Evolutionary conservation across 163 green algal species (phyloP).

Genomic region (Prototheca wickerhamii): DNA sequence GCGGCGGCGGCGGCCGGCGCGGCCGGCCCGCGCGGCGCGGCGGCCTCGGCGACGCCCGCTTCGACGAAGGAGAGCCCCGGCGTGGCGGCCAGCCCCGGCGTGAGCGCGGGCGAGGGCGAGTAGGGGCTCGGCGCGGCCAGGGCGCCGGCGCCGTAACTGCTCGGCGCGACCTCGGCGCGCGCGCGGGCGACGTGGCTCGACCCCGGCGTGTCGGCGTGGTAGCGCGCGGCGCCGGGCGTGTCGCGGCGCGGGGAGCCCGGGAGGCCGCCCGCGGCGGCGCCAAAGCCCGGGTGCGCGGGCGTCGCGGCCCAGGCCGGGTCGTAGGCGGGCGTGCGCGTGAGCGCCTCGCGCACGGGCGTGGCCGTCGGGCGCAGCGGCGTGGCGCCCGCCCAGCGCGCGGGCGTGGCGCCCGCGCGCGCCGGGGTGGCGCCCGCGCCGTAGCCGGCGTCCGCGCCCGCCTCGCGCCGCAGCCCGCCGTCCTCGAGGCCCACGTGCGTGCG

Average conservation of each 20-base stretch:
- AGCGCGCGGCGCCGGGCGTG: not conserved
- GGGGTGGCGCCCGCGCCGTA: constrained; percentile 35
- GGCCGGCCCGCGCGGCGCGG: constrained; percentile 15
- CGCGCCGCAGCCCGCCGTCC: constrained; percentile 14
- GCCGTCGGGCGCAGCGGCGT: constrained; percentile 43
- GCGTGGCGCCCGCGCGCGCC: constrained; percentile 31
- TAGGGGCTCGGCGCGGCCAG: not conserved
- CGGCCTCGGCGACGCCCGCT: constrained; percentile 16
- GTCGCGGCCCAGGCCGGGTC: constrained; percentile 34
- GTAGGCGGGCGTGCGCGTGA: constrained; percentile 48
- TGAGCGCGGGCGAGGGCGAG: constrained; percentile 11
- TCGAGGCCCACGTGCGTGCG: constrained; percentile 43
- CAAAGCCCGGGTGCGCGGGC: constrained; percentile 40
- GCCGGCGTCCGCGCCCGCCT: constrained; percentile 3
- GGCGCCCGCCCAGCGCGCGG: constrained; percentile 28
- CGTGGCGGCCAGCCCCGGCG: constrained; percentile 13
- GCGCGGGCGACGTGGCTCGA: not conserved
- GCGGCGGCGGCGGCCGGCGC: constrained; percentile 10
- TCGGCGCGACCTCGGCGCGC: too few species aligned
- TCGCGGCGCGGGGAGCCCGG: constrained; percentile 12
- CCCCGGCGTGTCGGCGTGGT: not conserved
- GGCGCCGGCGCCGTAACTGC: not conserved
- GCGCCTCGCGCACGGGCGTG: constrained; percentile 16
- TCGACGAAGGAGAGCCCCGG: constrained; percentile 21
- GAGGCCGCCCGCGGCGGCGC: not conserved